Base-by-base conservation (phyloP, 2,329 filamentous ascomycete species). In the Cladobotryum mycophilum region DNA sequence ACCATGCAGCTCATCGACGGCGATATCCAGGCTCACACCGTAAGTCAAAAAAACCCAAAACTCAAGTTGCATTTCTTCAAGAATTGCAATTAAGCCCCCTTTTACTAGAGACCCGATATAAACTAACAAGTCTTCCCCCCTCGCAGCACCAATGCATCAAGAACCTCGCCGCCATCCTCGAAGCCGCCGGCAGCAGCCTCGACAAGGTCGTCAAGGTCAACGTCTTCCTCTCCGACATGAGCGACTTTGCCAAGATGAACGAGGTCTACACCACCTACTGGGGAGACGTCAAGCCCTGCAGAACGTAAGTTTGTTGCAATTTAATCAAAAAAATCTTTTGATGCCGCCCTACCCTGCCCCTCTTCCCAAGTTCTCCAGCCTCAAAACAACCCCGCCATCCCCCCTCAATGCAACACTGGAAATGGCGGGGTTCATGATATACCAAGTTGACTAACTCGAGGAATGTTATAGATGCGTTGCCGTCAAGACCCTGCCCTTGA, bases 191-290 rank as follows among this genome's bases (percentile, higher is more conserved):
- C 15, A 82, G 79, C 36, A 76, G 72, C 50, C 72, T 90, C 41
- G 70, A 76, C 41, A 81, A 81, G 62, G 81, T 88, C 18, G 82
- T 89, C 62, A 88, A 88, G 73, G 82, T 86, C 54, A 82, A 80
- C 59, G 82, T 89, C 60, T 89, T 89, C 74, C 73, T 89, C 47
- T 76, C 82, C 51, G 76, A 84, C 63, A 89, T 89, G 85, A 80
- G 78, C 55, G 76, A 89, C 68, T 89, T 89, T 63, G 79, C 75
- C 35, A 81, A 84, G 65, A 88, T 89, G 83, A 90, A 89, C 68
- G 77, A 78, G 60, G 78, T 85, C 45, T 89, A 88, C 63, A 79
- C 78, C 63, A 80, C 84, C 67, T 86, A 82, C 73, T 89, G 88
- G 70, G 72, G 69, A 17, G 69, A 74, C 8, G 63, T 72, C 33